Evolutionary conservation across 306 rosid species (phyloP), one percentile per base, ranked within the genome.

Genomic region (Begonia masoniana): DNA sequence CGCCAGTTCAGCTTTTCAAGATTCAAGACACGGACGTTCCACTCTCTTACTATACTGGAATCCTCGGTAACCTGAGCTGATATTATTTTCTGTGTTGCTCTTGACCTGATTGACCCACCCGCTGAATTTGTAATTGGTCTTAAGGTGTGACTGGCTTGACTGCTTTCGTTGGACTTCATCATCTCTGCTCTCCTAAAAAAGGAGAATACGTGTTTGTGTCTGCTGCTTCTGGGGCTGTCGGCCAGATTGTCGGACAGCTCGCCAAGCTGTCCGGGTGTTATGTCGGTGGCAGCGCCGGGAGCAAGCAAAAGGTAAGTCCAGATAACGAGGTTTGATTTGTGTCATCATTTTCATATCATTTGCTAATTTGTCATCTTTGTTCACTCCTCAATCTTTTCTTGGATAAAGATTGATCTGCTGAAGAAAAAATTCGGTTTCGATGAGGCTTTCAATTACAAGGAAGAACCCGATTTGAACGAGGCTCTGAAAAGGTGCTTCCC

Each of bases 1-100:
- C 47, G 10, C 71, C 74, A 13, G 54, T 58, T 7, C 47, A 61
- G 9, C 63, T 81, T 15, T 68, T 66, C 23, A 84, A 78, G 57
- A 80, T 78, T 41, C 66, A 73, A 1, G 62, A 77, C 47, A 73
- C 77, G 19, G 79, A 84, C 52, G 78, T 84, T 15, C 88, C 94
- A 13, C 77, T 84, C 31, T 70, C 85, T 9, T 60, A 80, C 35
- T 80, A 84, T 57, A 78, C 88, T 24, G 88, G 83, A 59, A 56
- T 81, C 62, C 88, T 84, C 11, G 94, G 87, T 83, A 66, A 60
- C 41, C 2, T 66, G 39, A 31, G 8, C 39, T 17, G 26, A 4
- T 42, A 1, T 45, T 39, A 42, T 15, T n/a, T n/a, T 31, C 1
- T 14, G 31, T 36, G 26, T 2, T 10, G 49, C 4, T 45, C 13